Evolutionary conservation across 441 rosid species (phyloP), one percentile per base, ranked within the genome.

Genomic region (Erodium moschatum): DNA sequence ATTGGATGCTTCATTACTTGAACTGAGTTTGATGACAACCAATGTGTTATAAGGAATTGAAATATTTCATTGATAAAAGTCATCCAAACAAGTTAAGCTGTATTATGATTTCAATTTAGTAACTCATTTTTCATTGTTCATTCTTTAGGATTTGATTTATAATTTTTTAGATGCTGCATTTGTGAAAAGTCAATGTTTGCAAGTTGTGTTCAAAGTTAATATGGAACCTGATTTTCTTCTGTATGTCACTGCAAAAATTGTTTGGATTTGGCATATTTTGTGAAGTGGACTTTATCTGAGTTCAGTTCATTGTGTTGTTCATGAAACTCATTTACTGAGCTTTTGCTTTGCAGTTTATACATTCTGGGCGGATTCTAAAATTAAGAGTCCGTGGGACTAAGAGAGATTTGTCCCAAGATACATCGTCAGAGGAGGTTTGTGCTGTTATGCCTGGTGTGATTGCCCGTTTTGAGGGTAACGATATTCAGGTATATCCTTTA

Each of bases 401-500:
- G 76, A 86, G 77, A 69, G 88, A 83, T 79, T 75, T 84, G 79
- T 75, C 76, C 20, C 81, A 82, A 67, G 87, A 84, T 69, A 73
- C 86, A 29, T 81, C 83, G 24, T 76, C 82, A 15, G 90, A 85
- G 75, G 96, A 91, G 77, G 80, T 91, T 70, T 89, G 86, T 67
- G 79, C 86, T 67, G 85, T 87, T 69, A 74, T 93, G 73, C 86
- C 97, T 9, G 95, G 96, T 38, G 85, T 86, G 2, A 79, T 93
- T 69, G 96, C 93, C 9, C 97, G 97, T 71, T 91, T 91, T 69
- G 97, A 93, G 77, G 95, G 90, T 70, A 74, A 84, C 38, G 85
- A 85, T 69, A 74, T 92, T 75, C 86, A 79, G 92, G 98, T 87
- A 63, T 48, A 48, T 48, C 46, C 31, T 50, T 0, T 13, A 15